Percentiles rank a stretch among this genome's conserved stretches.
These are phyloP conservation scores for Dactylis glomerata DNA, from an alignment of 176 grass and related monocot genomes.

Conservation along the genomic window DNA sequence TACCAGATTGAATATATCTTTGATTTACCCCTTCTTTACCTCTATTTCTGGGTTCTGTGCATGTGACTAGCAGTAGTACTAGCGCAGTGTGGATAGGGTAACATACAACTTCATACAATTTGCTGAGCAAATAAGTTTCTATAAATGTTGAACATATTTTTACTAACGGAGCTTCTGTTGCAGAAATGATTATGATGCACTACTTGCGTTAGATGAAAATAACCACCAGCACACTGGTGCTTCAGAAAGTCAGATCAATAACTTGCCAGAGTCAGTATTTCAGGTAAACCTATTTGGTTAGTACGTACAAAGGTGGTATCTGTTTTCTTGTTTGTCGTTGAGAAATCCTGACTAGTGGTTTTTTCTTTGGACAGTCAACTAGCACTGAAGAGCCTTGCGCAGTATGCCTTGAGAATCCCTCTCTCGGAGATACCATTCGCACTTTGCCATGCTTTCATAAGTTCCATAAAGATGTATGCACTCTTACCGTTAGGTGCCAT, in stretches of 20 bases:
- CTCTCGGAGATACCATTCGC: constrained; percentile 67
- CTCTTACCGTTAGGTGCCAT: background rate
- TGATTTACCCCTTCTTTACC: constrained; percentile 19
- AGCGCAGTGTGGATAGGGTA: background rate
- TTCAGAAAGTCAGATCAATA: constrained; percentile 80
- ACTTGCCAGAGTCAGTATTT: constrained; percentile 71
- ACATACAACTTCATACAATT: constrained; percentile 13
- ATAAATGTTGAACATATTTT: background rate
- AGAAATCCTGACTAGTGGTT: constrained; percentile 2
- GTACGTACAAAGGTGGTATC: background rate
- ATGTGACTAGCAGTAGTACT: background rate
- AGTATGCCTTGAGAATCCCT: constrained; percentile 75
- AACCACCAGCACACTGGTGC: constrained; percentile 90
- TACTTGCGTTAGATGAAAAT: constrained; percentile 86
- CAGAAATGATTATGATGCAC: constrained; percentile 82
- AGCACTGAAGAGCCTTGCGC: constrained; percentile 72
- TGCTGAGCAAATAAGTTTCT: background rate
- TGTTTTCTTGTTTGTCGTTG: background rate
- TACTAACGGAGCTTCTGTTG: constrained; percentile 11
- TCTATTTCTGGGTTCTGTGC: background rate
- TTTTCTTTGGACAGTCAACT: constrained; percentile 50
- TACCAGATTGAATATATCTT: constrained; percentile 10
- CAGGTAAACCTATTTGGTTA: constrained; percentile 45
- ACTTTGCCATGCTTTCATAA: constrained; percentile 91
- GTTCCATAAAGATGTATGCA: constrained; percentile 84